phyloP scores from a whole-genome alignment of 2,329 filamentous ascomycete species.

The Teratosphaeria gauchensis region DNA sequence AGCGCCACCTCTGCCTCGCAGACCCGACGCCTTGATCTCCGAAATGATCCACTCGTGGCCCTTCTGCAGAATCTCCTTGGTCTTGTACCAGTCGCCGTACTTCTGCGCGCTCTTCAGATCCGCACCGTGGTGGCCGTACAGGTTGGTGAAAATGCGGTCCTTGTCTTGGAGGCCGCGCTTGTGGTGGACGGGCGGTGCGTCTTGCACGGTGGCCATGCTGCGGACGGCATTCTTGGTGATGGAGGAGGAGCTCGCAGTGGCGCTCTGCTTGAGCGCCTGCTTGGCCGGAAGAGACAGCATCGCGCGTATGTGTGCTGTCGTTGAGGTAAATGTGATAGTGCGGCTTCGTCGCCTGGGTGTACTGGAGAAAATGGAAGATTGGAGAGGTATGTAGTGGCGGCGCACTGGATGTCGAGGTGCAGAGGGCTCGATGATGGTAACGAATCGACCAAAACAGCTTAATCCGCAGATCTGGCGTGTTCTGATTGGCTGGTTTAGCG shows the following conservation, averaged over 20 bases:
- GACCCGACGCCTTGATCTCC: slow-evolving; percentile 92
- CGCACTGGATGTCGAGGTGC: neutral
- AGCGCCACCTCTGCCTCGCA: slow-evolving; percentile 91
- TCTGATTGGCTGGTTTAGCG: neutral
- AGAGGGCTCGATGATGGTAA: neutral
- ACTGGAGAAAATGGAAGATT: neutral
- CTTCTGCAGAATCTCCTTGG: slow-evolving; percentile 95
- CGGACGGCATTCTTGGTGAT: slow-evolving; percentile 35
- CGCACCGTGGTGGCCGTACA: slow-evolving; percentile 85
- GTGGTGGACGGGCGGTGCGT: slow-evolving; percentile 48
- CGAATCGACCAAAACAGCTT: neutral
- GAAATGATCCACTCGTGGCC: slow-evolving; percentile 98
- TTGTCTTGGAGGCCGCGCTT: slow-evolving; percentile 90
- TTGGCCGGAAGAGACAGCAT: slow-evolving; percentile 26
- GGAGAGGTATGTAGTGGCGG: neutral
- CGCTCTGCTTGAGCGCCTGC: slow-evolving; percentile 20
- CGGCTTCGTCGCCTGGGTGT: slow-evolving; percentile 19
- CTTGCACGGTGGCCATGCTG: slow-evolving; percentile 53
- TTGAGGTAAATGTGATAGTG: neutral
- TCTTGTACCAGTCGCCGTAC: slow-evolving; percentile 99
- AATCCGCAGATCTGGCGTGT: neutral
- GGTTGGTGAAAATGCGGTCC: slow-evolving; percentile 97
- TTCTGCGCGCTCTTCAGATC: slow-evolving; percentile 92
- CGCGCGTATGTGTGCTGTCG: slow-evolving; percentile 3
- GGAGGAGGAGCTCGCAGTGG: slow-evolving; percentile 6